These are phyloP conservation scores for Golubevia sp. DNA, from an alignment of 1,284 basidiomycete genomes.

Conservation along the genomic window DNA sequence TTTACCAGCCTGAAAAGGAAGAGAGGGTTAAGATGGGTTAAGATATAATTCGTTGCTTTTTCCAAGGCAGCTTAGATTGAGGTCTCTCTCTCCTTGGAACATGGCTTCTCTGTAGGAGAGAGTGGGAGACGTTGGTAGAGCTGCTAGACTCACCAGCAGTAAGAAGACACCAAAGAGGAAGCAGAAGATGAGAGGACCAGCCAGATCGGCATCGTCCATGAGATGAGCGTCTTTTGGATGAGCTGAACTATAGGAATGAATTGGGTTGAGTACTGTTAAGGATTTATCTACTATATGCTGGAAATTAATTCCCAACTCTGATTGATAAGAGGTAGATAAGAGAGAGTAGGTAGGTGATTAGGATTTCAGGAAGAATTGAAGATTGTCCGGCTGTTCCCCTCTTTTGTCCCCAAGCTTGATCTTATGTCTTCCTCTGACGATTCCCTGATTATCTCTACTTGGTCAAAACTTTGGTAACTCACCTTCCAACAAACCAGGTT, in stretches of 20 bases:
- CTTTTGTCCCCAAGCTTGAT: not conserved
- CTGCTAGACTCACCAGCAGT: slow-evolving; percentile 12
- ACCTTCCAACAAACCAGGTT: slow-evolving; percentile 56
- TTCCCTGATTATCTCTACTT: not conserved
- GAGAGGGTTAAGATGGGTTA: not conserved
- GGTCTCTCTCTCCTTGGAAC: not conserved
- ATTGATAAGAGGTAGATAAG: not conserved
- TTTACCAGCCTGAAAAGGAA: slow-evolving; percentile 38
- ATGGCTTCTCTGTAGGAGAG: not conserved
- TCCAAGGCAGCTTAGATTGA: not conserved
- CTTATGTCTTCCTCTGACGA: not conserved
- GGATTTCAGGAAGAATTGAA: slow-evolving; percentile 3
- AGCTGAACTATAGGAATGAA: slow-evolving; percentile 52
- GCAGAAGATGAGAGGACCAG: slow-evolving; percentile 56
- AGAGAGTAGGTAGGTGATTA: not conserved
- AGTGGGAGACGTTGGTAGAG: not conserved
- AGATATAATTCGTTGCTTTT: not conserved
- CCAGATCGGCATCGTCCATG: slow-evolving; percentile 61
- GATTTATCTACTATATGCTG: slow-evolving; percentile 54
- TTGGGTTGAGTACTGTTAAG: slow-evolving; percentile 54
- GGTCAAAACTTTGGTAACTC: not conserved
- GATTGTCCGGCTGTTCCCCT: slow-evolving; percentile 26
- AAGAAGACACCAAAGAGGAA: slow-evolving; percentile 59
- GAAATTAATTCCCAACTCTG: slow-evolving; percentile 58
- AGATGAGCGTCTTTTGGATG: slow-evolving; percentile 56